phyloP scores from a whole-genome alignment of 192 early-diverging fungal genomes.

The Coemansia sp. region DNA sequence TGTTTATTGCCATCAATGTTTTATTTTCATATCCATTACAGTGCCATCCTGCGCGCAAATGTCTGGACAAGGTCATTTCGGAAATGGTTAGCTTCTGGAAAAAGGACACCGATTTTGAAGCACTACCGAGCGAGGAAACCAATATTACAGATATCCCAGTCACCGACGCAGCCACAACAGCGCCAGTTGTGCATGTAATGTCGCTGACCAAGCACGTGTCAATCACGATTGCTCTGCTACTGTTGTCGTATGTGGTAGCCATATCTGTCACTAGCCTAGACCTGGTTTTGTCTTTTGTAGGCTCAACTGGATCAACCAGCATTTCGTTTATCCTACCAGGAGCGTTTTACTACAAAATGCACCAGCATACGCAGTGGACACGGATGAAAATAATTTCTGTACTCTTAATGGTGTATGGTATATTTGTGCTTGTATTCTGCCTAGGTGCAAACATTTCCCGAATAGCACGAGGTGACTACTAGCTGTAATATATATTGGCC shows the following conservation, averaged over 20 bases:
- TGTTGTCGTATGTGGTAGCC: conserved; percentile 69
- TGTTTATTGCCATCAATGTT: conserved; percentile 86
- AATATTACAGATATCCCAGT: not conserved
- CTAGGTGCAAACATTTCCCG: conserved; percentile 64
- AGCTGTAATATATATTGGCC: not conserved
- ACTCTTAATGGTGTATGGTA: conserved; percentile 64
- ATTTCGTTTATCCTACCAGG: conserved; percentile 97
- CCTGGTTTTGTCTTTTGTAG: conserved; percentile 86
- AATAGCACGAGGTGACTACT: conserved; percentile 30
- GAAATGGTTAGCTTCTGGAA: conserved; percentile 28
- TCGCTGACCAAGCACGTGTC: conserved; percentile 54
- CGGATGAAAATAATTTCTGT: conserved; percentile 64
- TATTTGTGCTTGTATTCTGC: conserved; percentile 77
- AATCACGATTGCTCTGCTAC: conserved; percentile 69
- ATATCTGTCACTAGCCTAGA: conserved; percentile 77
- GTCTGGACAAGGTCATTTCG: conserved; percentile 78
- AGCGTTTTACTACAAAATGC: conserved; percentile 86
- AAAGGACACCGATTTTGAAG: conserved; percentile 40
- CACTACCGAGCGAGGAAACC: conserved; percentile 13
- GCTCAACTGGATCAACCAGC: conserved; percentile 92
- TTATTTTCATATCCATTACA: conserved; percentile 92
- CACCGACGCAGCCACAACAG: conserved; percentile 20
- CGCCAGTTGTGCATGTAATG: conserved; percentile 41
- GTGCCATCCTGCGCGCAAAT: conserved; percentile 85
- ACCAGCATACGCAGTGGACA: conserved; percentile 61